These are phyloP conservation scores for Neofusicoccum parvum DNA, from an alignment of 2,329 filamentous ascomycete genomes.

Conservation along the genomic window DNA sequence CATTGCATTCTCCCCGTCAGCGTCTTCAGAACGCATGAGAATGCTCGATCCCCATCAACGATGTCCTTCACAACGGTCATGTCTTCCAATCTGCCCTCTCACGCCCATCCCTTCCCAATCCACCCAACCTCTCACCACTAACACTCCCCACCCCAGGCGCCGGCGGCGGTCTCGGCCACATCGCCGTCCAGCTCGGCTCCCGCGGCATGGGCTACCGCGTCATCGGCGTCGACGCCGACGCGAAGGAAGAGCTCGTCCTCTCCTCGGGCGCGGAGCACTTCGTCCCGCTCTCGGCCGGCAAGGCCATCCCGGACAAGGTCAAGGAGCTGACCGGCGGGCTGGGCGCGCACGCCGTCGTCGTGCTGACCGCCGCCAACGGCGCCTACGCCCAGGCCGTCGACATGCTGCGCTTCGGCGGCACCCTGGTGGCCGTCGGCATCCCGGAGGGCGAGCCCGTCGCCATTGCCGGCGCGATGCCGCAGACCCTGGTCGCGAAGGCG, in stretches of 20 bases:
- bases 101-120: conserved; percentile 27
- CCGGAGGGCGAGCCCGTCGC: conserved; percentile 51
- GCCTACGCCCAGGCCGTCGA: conserved; percentile 47
- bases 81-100: background rate
- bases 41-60: too few relatives aligned
- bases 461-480: conserved; percentile 45
- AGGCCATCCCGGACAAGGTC: conserved; percentile 57
- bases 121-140: background rate
- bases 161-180: conserved; percentile 66
- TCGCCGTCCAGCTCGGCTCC: conserved; percentile 62
- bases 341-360: conserved; percentile 63
- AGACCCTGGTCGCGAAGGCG: conserved; percentile 45
- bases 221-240: conserved; percentile 66
- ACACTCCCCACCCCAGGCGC: conserved; percentile 47
- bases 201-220: conserved; percentile 65
- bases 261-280: conserved; percentile 68
- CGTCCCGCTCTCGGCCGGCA: conserved; percentile 61
- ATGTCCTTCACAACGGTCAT: too few relatives aligned
- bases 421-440: conserved; percentile 50
- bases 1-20: background rate
- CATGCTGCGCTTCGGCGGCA: conserved; percentile 49
- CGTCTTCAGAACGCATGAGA: too few relatives aligned
- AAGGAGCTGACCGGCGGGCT: conserved; percentile 59
- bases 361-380: conserved; percentile 52
- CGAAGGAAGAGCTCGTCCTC: conserved; percentile 64